Evolutionary conservation across 257 asterid species (phyloP), one percentile per base, ranked within the genome.

Genomic region (Solanum pennellii): DNA sequence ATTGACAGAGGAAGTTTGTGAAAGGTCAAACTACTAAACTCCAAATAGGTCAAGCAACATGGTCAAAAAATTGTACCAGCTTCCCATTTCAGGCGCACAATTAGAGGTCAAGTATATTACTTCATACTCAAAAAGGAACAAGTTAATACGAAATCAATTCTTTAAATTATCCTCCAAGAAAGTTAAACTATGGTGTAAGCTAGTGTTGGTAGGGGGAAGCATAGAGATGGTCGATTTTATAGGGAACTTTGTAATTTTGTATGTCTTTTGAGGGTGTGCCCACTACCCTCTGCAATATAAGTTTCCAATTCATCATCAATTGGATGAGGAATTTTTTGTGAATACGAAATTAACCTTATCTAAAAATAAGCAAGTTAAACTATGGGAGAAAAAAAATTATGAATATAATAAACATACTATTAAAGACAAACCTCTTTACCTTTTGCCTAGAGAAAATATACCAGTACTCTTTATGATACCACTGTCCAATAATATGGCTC

Each of bases 401-500:
- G 12, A 72, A 76, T 4, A 52, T 39, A 41, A 39, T 42, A 12
- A 11, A 23, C 33, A 41, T 23, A 45, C 68, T 15, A 23, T 68
- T 71, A 73, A 47, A 49, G 88, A 79, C 9, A 83, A 85, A 39
- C 25, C 86, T 89, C 83, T 45, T 87, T 89, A 95, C 99, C 89
- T 89, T 85, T 89, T 84, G 83, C 95, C 98, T 87, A 94, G 89
- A 89, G 35, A 33, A 33, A 33, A 33, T 33, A 33, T 33, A 33
- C 35, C 35, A 33, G 35, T 5, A 33, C 35, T 33, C 35, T 33
- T 33, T 33, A 33, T 33, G 35, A 33, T 33, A 5, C 35, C 35
- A 33, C 35, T 4, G 75, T 96, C 98, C 75, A 96, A 92, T 87
- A 98, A 95, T 89, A 96, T 82, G 86, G 99, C 98, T 86, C 98